Evolutionary conservation across 2,329 filamentous ascomycete genomes (phyloP), one percentile per base, ranked within the genome.

Genomic region (Knufia petricola): DNA sequence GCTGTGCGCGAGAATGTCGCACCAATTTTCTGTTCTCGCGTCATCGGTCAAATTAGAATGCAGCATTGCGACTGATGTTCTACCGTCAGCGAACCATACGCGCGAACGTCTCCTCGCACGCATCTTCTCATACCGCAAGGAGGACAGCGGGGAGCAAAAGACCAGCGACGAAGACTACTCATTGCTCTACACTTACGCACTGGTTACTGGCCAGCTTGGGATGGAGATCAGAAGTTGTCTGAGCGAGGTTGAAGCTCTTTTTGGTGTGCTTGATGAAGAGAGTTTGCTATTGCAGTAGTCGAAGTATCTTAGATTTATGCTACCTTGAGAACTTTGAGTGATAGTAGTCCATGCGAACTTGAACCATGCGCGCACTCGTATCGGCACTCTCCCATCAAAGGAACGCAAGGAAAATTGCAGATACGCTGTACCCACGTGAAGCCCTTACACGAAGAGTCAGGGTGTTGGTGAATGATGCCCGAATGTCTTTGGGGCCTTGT

Each of bases 1-100:
- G 53, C 74, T 98, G 26, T 94, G 87, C 59, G 80, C 85, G 47
- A 81, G 92, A 45, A 94, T 96, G 59, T 94, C 87, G 62, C 92
- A 96, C 74, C 76, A 98, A 52, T 75, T 82, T 56, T 78, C 76
- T 15, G 92, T 96, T 4, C 78, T 98, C 54, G 92, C 92, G 1
- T 92, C 85, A 36, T 94, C 86, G 12, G 81, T 96, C 69, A 95
- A 94, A 73, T 76, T 96, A 7, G 89, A 95, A 66, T 96, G 95
- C 59, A 89, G 92, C 0, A 74, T 98, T 50, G 90, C 85, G 30
- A 54, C 44, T 23, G 88, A 95, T 61, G 86, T 85, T 10, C 74
- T 96, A 36, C 92, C 92, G 0, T 88, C 82, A 52, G 85, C 94
- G 26, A 80, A 85, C 43, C 79, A 85, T 62, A 81, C 83, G 34